A percentile compares a stretch with the other conserved stretches of the same genome.
phyloP scores from a whole-genome alignment of 805 yeast genomes.

The Pichia nanzhaoensis region DNA sequence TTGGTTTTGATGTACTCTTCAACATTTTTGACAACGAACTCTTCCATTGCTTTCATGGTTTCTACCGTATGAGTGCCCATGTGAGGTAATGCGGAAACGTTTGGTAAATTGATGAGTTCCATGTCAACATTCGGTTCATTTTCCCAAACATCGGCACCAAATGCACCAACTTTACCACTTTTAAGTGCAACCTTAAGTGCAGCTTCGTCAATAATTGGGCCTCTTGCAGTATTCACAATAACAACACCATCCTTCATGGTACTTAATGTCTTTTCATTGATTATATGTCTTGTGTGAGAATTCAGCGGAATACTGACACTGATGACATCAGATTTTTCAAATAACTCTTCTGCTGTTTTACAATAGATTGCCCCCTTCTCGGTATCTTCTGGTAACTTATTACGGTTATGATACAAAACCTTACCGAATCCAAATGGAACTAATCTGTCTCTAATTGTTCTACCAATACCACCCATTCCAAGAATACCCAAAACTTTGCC shows the following conservation, averaged over 20 bases:
- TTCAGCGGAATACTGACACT: constrained; percentile 76
- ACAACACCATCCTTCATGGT: constrained; percentile 78
- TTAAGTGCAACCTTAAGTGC: constrained; percentile 52
- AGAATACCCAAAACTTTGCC: constrained; percentile 73
- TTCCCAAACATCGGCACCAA: constrained; percentile 74
- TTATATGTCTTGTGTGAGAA: constrained; percentile 58
- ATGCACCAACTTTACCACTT: constrained; percentile 57
- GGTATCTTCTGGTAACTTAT: constrained; percentile 47
- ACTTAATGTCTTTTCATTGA: constrained; percentile 51
- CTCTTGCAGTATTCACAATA: constrained; percentile 81
- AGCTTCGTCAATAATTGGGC: constrained; percentile 68
- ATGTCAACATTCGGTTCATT: constrained; percentile 64
- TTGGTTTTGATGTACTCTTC: constrained; percentile 53
- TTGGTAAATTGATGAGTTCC: constrained; percentile 56
- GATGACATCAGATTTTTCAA: constrained; percentile 58
- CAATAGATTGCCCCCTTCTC: constrained; percentile 70
- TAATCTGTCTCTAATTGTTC: constrained; percentile 66
- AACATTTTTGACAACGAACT: constrained; percentile 65
- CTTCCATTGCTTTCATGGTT: constrained; percentile 76
- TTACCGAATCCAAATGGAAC: constrained; percentile 70
- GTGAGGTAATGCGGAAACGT: constrained; percentile 77
- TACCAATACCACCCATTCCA: constrained; percentile 90
- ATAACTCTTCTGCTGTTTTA: constrained; percentile 54
- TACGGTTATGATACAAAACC: constrained; percentile 68
- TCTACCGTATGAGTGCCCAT: constrained; percentile 80